These are phyloP conservation scores for Phragmites australis DNA, from an alignment of 176 grass and related monocot genomes.

Conservation along the genomic window DNA sequence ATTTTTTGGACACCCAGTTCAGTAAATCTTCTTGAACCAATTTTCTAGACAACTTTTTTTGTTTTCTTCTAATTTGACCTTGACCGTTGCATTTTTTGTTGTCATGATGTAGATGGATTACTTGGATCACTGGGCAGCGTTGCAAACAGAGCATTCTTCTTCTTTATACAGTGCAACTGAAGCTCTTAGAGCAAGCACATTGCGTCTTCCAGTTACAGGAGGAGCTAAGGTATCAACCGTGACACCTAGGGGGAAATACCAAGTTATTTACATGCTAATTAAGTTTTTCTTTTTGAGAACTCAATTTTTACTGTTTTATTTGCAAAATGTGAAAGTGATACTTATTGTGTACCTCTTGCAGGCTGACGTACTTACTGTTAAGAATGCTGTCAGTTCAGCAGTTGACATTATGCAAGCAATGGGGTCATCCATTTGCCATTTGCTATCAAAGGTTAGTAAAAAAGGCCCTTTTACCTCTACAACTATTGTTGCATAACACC, in stretches of 20 bases:
- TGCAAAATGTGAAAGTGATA: slow-evolving; percentile 33
- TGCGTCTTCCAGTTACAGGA: slow-evolving; percentile 92
- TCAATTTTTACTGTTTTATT: slow-evolving; percentile 24
- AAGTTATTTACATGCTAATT: slow-evolving; percentile 29
- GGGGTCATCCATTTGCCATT: slow-evolving; percentile 74
- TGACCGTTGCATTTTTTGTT: slow-evolving; percentile 37
- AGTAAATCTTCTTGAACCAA: slow-evolving; percentile 1
- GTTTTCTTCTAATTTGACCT: background rate
- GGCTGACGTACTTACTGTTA: slow-evolving; percentile 81
- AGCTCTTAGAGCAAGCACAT: slow-evolving; percentile 84
- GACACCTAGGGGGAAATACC: background rate
- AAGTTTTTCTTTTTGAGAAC: slow-evolving; percentile 10
- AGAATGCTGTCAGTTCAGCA: slow-evolving; percentile 92
- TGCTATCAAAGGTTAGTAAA: slow-evolving; percentile 80
- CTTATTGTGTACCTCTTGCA: slow-evolving; percentile 38
- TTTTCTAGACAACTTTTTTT: background rate
- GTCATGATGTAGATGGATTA: slow-evolving; percentile 65
- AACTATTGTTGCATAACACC: background rate
- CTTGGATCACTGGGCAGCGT: slow-evolving; percentile 62
- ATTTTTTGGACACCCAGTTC: background rate
- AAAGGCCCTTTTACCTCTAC: background rate
- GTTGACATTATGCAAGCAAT: slow-evolving; percentile 95
- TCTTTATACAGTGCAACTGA: slow-evolving; percentile 73
- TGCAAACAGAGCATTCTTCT: slow-evolving; percentile 66
- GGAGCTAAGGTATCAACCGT: slow-evolving; percentile 62